These are phyloP conservation scores for Coemansia sp. DNA, from an alignment of 192 early-diverging fungal species.

Conservation along the genomic window DNA sequence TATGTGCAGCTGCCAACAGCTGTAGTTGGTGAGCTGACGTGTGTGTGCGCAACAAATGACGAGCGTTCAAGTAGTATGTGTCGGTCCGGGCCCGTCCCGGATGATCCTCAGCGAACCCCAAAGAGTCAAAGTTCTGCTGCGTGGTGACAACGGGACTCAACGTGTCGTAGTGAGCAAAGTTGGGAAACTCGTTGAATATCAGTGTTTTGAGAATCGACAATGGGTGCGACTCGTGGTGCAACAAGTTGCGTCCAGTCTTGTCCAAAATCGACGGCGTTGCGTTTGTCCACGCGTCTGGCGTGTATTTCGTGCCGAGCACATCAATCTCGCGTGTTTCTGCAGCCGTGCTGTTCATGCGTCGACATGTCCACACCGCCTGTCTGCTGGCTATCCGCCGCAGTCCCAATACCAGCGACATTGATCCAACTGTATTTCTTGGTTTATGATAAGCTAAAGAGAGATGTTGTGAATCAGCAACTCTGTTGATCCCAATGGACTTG, in stretches of 20 bases:
- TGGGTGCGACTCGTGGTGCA: constrained; percentile 78
- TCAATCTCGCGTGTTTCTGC: background rate
- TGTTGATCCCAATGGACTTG: background rate
- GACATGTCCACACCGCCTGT: background rate
- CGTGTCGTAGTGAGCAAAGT: constrained; percentile 61
- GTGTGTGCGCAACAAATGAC: constrained; percentile 83
- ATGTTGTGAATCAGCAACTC: no score
- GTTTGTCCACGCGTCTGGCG: constrained; percentile 74
- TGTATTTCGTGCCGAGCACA: constrained; percentile 30
- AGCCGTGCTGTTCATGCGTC: constrained; percentile 13
- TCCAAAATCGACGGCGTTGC: constrained; percentile 69
- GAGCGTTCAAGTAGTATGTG: constrained; percentile 88
- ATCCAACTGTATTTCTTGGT: background rate
- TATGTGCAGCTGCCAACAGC: constrained; percentile 58
- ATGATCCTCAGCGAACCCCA: constrained; percentile 81
- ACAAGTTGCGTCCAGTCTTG: constrained; percentile 74
- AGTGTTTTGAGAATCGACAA: constrained; percentile 78
- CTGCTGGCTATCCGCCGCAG: background rate
- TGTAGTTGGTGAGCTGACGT: constrained; percentile 93
- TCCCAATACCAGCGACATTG: constrained; percentile 3
- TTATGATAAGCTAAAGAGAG: constrained; percentile 1
- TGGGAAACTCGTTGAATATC: constrained; percentile 75
- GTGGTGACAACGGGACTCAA: constrained; percentile 84
- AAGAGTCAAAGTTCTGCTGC: constrained; percentile 88
- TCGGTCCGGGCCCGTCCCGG: constrained; percentile 79